phyloP scores from a whole-genome alignment of 192 early-diverging fungal genomes.

The Gigaspora rosea region DNA sequence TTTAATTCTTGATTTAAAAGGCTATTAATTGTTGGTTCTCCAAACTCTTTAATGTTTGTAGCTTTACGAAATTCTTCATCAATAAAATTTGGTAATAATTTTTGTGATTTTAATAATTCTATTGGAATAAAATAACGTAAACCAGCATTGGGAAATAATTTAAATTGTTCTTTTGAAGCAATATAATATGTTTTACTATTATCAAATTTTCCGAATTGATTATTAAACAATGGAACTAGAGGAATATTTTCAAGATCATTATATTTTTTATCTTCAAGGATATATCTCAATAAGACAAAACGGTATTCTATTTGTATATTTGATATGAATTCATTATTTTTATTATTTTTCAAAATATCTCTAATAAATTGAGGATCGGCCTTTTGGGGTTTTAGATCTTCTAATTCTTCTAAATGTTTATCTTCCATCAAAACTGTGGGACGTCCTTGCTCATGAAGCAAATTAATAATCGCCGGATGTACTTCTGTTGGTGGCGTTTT shows the following conservation, averaged over 20 bases:
- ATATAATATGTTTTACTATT: not conserved
- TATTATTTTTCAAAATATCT: too few species aligned
- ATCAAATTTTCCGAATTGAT: not conserved
- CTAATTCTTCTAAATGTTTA: too few species aligned
- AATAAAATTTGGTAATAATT: not conserved
- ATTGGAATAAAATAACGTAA: not conserved
- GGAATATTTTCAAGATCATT: not conserved
- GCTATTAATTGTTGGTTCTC: not conserved
- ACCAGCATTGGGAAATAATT: not conserved
- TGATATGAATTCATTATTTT: not conserved
- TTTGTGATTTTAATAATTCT: not conserved
- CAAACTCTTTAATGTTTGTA: slow-evolving; percentile 1
- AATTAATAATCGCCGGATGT: too few species aligned
- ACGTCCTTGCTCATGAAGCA: too few species aligned
- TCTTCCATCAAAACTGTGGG: too few species aligned
- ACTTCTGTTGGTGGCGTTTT: too few species aligned
- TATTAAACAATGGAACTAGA: not conserved
- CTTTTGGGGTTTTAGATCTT: too few species aligned
- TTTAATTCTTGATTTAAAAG: not conserved
- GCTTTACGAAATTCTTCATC: not conserved
- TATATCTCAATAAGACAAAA: not conserved
- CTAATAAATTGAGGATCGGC: too few species aligned
- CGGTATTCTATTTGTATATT: not conserved
- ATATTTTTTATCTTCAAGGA: not conserved
- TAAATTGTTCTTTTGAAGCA: not conserved